A percentile compares a stretch with the other conserved stretches of the same genome.
phyloP scores from a whole-genome alignment of 1,284 basidiomycete genomes.

The Moesziomyces antarcticus region DNA sequence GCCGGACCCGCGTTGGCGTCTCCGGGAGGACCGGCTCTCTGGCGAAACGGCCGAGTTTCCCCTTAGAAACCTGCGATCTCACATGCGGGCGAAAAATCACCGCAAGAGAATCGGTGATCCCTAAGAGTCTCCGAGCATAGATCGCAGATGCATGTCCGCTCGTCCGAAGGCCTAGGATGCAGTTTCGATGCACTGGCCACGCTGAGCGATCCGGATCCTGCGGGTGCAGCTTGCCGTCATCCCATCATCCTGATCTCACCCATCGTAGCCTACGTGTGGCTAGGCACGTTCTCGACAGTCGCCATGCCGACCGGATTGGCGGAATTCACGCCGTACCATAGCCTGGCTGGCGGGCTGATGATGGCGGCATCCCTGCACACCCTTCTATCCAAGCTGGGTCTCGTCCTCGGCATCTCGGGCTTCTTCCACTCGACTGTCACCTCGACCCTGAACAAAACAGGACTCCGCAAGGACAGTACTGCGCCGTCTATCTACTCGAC shows the following conservation, averaged over 20 bases:
- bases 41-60: too few relatives aligned
- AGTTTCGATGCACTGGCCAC: not conserved
- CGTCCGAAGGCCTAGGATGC: not conserved
- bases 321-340: conserved; percentile 54
- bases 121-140: too few relatives aligned
- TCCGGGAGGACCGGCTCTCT: too few relatives aligned
- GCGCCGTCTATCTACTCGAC: conserved; percentile 25
- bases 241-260: too few relatives aligned
- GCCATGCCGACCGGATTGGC: conserved; percentile 21
- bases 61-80: too few relatives aligned
- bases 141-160: too few relatives aligned
- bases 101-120: too few relatives aligned
- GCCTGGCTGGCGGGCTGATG: conserved; percentile 62
- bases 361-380: conserved; percentile 58
- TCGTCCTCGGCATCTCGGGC: conserved; percentile 62
- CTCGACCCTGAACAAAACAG: conserved; percentile 1
- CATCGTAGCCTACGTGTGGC: too few relatives aligned
- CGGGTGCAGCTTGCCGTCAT: too few relatives aligned
- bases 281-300: not conserved
- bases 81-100: too few relatives aligned
- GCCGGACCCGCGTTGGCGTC: too few relatives aligned
- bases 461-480: conserved; percentile 2
- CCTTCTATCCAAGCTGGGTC: conserved; percentile 51
- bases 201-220: not conserved
- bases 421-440: conserved; percentile 57